Conservation (phyloP, 371 early-diverging fungal species). For the Apophysomyces sp. region DNA sequence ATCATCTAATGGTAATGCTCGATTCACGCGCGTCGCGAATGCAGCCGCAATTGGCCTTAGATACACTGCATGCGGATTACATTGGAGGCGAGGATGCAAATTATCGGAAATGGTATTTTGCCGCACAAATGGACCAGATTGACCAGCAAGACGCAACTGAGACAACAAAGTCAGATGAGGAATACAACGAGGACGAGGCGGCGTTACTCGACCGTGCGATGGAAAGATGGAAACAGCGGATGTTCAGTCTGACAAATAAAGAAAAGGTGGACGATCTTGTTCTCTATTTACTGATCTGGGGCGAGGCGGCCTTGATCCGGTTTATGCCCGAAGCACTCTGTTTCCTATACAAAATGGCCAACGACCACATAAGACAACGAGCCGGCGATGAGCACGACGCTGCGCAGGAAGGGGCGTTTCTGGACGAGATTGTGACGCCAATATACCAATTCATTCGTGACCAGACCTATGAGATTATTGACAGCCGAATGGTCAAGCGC, state of each 20-base stretch:
- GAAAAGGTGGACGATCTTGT: conserved; percentile 74
- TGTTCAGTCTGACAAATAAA: conserved; percentile 74
- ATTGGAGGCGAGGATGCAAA: conserved; percentile 86
- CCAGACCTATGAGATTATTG: conserved; percentile 71
- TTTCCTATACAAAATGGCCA: conserved; percentile 81
- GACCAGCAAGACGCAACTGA: conserved; percentile 53
- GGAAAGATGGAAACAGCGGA: conserved; percentile 69
- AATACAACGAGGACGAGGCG: conserved; percentile 34
- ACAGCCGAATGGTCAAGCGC: conserved; percentile 71
- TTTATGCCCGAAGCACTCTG: conserved; percentile 81
- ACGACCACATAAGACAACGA: conserved; percentile 41
- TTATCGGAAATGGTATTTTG: conserved; percentile 87
- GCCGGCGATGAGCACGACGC: conserved; percentile 33
- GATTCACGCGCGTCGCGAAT: conserved; percentile 85
- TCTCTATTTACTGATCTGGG: conserved; percentile 85
- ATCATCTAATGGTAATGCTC: conserved; percentile 77
- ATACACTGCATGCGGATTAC: conserved; percentile 83
- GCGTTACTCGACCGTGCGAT: conserved; percentile 53
- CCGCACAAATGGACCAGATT: conserved; percentile 75
- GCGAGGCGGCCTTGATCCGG: conserved; percentile 81
- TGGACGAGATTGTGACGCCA: conserved; percentile 73
- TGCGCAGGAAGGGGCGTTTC: conserved; percentile 66
- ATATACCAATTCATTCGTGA: conserved; percentile 78
- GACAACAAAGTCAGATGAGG: conserved; percentile 29
- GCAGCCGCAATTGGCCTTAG: conserved; percentile 71